Percentiles rank a stretch among this genome's conserved stretches.
Evolutionary conservation across 805 yeast species (phyloP).

Genomic region (Candida coleopterorum): DNA sequence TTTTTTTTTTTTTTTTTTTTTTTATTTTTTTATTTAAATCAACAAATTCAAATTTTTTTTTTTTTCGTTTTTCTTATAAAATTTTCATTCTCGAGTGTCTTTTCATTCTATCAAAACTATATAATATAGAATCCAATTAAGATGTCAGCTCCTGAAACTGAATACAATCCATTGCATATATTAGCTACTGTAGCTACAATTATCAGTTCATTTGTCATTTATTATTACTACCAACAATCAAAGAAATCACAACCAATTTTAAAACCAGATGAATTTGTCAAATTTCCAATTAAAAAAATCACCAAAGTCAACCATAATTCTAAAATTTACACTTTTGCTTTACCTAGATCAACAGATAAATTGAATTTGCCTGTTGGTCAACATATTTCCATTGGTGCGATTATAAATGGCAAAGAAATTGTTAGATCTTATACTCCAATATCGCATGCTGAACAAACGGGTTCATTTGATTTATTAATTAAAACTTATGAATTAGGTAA

Average conservation of each 20-base stretch:
- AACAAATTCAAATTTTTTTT: too few relatives aligned
- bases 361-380: constrained; percentile 94
- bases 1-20: too few relatives aligned
- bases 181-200: constrained; percentile 37
- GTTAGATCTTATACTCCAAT: constrained; percentile 89
- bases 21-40: too few relatives aligned
- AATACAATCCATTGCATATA: constrained; percentile 37
- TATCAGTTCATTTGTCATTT: constrained; percentile 28
- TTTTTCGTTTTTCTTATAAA: too few relatives aligned
- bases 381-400: constrained; percentile 78
- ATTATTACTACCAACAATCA: constrained; percentile 30
- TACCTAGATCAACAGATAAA: constrained; percentile 68
- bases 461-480: constrained; percentile 79
- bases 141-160: constrained; percentile 11
- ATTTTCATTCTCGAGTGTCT: too few relatives aligned
- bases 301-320: constrained; percentile 75
- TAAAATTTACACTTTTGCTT: constrained; percentile 75
- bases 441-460: constrained; percentile 71
- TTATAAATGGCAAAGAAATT: constrained; percentile 72
- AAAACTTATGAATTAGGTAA: constrained; percentile 85
- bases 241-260: constrained; percentile 48
- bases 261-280: constrained; percentile 60
- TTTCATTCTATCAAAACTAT: too few relatives aligned
- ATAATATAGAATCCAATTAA: too few relatives aligned
- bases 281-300: constrained; percentile 77